Base-by-base conservation (phyloP, 2,329 filamentous ascomycete genomes). In the Huntiella moniliformis region DNA sequence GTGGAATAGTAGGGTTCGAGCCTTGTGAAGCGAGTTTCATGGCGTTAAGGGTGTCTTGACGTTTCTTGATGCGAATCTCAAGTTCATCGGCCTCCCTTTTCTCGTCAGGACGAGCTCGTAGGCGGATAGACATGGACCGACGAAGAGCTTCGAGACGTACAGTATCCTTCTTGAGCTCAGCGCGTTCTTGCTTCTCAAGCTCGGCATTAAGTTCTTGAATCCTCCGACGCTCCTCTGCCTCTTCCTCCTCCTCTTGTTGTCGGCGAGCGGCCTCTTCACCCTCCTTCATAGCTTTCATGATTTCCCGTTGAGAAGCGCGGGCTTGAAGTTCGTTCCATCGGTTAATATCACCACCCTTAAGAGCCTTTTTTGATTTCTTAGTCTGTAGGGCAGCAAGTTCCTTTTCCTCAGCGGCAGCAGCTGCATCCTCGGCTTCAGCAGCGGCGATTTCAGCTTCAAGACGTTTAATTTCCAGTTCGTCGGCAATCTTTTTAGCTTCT, bases 311-410 rank as follows among this genome's bases (percentile, higher is more conserved):
- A n/a, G 47, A 49, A 17, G 44, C 45, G 4, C 38, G 43, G 10
- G 47, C 43, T 22, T 40, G 38, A 15, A 49, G 40, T 37, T 49
- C 44, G 28, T 49, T 46, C 28, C 46, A 49, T 10, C 47, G 47
- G 13, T n/a, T 42, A 13, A 49, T 39, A n/a, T 46, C 44, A n/a
- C 6, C 3, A 4, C 39, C 47, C 13, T 17, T 46, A 1, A 46
- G 39, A 5, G 11, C 38, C n/a, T 42, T 39, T 31, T 42, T 45
- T 32, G 44, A 39, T 32, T 46, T 49, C 31, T 49, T 49, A 5
- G 44, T 31, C 28, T 49, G 44, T 6, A 49, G 44, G 7, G 33
- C 31, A 15, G 47, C 44, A 33, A 49, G 31, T 40, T 49, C 47
- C 2, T 42, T 18, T 28, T 49, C 47, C 28, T 49, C 47, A 8